These are phyloP conservation scores for Teratosphaeria viscida DNA, from an alignment of 2,329 filamentous ascomycete genomes.

Conservation along the genomic window DNA sequence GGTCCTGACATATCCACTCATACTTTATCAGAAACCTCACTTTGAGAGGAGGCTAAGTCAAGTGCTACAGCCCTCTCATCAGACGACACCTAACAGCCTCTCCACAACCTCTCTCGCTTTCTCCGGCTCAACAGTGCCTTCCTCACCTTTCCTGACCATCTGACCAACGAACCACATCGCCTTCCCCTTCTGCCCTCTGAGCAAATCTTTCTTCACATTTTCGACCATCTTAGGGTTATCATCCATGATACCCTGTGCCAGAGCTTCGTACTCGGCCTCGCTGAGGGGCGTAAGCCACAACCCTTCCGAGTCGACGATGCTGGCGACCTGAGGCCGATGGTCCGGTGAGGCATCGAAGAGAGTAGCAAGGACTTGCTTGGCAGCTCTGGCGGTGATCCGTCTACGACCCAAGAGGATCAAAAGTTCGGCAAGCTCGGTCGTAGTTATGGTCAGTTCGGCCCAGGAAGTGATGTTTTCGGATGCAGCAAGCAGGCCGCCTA, in stretches of 20 bases:
- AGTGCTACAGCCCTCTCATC: not conserved
- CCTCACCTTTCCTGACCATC: constrained; percentile 52
- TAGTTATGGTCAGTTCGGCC: constrained; percentile 30
- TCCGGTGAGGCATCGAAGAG: constrained; percentile 41
- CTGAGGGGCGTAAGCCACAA: constrained; percentile 46
- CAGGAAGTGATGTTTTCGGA: constrained; percentile 23
- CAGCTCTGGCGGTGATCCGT: constrained; percentile 44
- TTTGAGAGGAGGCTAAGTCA: not conserved
- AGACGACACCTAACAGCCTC: constrained; percentile 14
- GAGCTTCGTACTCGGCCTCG: constrained; percentile 42
- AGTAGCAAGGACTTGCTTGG: constrained; percentile 48
- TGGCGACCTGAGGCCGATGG: constrained; percentile 32
- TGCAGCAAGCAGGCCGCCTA: constrained; percentile 37
- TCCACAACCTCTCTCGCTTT: constrained; percentile 46
- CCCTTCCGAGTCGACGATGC: constrained; percentile 48
- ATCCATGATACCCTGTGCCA: constrained; percentile 45
- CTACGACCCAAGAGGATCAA: constrained; percentile 31
- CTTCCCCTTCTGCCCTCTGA: constrained; percentile 53
- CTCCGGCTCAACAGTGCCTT: constrained; percentile 52
- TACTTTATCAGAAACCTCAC: too few species aligned
- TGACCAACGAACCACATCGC: constrained; percentile 58
- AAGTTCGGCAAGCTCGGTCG: constrained; percentile 33
- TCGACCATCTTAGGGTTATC: constrained; percentile 48
- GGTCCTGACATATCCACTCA: too few species aligned
- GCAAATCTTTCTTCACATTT: constrained; percentile 40